phyloP scores from a whole-genome alignment of 2,329 filamentous ascomycete genomes.

The Penicillium vulpinum region DNA sequence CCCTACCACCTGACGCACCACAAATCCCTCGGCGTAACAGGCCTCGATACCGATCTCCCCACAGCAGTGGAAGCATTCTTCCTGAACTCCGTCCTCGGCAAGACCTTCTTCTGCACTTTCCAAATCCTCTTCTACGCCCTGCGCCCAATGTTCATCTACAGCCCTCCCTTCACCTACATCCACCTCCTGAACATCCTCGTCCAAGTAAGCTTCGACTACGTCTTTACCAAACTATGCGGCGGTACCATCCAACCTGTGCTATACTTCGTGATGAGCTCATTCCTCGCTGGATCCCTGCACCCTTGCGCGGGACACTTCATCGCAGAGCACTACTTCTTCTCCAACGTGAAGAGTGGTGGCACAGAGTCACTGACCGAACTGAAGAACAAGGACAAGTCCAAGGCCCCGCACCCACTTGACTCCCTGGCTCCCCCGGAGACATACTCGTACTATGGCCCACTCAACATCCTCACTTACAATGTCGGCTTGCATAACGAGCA shows the following conservation, averaged over 20 bases:
- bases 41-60: constrained; percentile 92
- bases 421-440: constrained; percentile 79
- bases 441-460: constrained; percentile 90
- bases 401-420: constrained; percentile 55
- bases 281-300: constrained; percentile 90
- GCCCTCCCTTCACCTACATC: constrained; percentile 79
- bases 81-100: constrained; percentile 88
- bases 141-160: constrained; percentile 91
- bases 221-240: constrained; percentile 62
- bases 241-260: constrained; percentile 61
- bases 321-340: constrained; percentile 87
- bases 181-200: constrained; percentile 78
- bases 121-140: constrained; percentile 99
- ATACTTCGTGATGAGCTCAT: constrained; percentile 86
- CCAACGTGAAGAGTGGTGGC: constrained; percentile 37
- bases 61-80: constrained; percentile 88
- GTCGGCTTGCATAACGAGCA: constrained; percentile 98
- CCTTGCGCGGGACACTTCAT: constrained; percentile 98
- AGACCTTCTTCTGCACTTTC: constrained; percentile 98
- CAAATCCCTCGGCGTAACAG: constrained; percentile 95
- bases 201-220: constrained; percentile 76
- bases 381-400: constrained; percentile 33
- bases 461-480: constrained; percentile 94
- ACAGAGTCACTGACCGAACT: constrained; percentile 56
- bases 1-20: constrained; percentile 98